phyloP scores from a whole-genome alignment of 139 green algal genomes.

The Chlamydomonas schloesseri region DNA sequence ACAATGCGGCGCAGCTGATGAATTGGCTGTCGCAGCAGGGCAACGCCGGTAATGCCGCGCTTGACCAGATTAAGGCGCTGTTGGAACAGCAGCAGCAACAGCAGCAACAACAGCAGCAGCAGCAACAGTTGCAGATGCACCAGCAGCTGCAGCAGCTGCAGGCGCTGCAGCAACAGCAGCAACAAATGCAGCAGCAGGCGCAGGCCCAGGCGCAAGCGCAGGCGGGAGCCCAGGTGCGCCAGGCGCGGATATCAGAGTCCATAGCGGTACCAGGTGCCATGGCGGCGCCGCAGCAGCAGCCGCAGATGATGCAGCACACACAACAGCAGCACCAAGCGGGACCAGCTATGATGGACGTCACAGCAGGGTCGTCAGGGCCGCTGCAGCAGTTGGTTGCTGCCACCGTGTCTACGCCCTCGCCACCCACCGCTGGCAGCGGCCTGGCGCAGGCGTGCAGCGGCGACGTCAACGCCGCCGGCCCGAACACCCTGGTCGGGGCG shows the following conservation, averaged over 20 bases:
- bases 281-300: too few species aligned
- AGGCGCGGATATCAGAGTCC: too few species aligned
- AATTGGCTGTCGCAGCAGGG: conserved; percentile 29
- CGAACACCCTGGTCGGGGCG: background rate
- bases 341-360: too few species aligned
- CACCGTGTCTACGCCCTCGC: too few species aligned
- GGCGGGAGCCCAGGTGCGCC: background rate
- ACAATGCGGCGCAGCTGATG: conserved; percentile 5
- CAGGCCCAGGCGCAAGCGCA: conserved; percentile 1
- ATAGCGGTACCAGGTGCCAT: too few species aligned
- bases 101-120: conserved; percentile 36
- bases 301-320: too few species aligned
- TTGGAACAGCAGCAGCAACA: conserved; percentile 27
- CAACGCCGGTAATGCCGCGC: background rate
- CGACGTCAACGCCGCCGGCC: background rate
- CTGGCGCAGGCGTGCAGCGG: background rate
- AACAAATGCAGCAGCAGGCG: background rate
- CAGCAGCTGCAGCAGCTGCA: conserved; percentile 21
- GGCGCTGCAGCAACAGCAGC: conserved; percentile 16
- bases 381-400: too few species aligned
- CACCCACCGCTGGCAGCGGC: too few species aligned
- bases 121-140: background rate
- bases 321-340: too few species aligned
- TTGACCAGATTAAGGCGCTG: conserved; percentile 5
- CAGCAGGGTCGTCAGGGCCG: too few species aligned